phyloP scores from a whole-genome alignment of 1,284 basidiomycete species.

The Cryptococcus sp. region DNA sequence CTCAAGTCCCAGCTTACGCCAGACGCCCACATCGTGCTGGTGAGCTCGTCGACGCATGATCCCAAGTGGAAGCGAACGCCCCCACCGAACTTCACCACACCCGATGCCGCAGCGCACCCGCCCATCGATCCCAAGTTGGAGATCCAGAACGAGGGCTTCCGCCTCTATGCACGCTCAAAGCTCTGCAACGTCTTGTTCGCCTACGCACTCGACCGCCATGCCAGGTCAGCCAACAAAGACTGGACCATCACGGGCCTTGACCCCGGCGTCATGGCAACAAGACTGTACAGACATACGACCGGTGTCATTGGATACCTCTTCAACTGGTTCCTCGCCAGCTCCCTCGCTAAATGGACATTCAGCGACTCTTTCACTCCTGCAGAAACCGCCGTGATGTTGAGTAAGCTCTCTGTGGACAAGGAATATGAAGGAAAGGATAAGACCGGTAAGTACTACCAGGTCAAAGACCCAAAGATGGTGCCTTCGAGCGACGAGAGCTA shows the following conservation, averaged over 20 bases:
- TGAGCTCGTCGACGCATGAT: slow-evolving; percentile 19
- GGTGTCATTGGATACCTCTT: slow-evolving; percentile 1
- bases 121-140: background rate
- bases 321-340: slow-evolving; percentile 1
- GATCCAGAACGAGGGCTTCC: slow-evolving; percentile 6
- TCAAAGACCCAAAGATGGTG: slow-evolving; percentile 8
- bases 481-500: slow-evolving; percentile 14
- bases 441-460: slow-evolving; percentile 21
- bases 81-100: slow-evolving; percentile 15
- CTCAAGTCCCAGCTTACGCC: slow-evolving; percentile 13
- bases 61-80: slow-evolving; percentile 7
- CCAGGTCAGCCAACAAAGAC: slow-evolving; percentile 1
- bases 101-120: slow-evolving; percentile 22
- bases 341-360: slow-evolving; percentile 4
- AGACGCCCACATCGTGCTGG: slow-evolving; percentile 18
- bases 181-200: slow-evolving; percentile 19
- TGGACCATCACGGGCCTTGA: slow-evolving; percentile 25
- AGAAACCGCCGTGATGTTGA: slow-evolving; percentile 8
- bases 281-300: slow-evolving; percentile 8
- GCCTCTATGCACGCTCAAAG: slow-evolving; percentile 13
- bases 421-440: slow-evolving; percentile 8
- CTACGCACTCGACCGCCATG: slow-evolving; percentile 16
- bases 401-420: slow-evolving; percentile 10
- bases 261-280: slow-evolving; percentile 27
- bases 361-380: slow-evolving; percentile 5